phyloP scores from a whole-genome alignment of 345 rosid species.

The Aegle marmelos region DNA sequence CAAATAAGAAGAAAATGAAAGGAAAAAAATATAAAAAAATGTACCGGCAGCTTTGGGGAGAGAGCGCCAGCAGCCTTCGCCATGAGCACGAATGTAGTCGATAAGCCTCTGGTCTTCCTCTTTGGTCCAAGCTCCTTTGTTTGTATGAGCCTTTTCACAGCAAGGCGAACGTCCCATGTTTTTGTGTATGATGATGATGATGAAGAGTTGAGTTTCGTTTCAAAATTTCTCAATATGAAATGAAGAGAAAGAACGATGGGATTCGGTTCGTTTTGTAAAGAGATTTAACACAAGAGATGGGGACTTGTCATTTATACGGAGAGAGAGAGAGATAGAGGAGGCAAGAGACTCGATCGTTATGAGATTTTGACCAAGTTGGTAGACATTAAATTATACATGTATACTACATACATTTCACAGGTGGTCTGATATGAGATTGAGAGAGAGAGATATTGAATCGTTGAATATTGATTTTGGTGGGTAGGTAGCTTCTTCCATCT shows the following conservation, averaged over 20 bases:
- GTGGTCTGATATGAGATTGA: neutral
- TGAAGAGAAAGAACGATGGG: neutral
- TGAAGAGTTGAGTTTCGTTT: neutral
- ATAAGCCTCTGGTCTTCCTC: constrained; percentile 83
- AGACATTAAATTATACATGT: neutral
- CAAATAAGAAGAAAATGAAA: neutral
- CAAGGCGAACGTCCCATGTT: constrained; percentile 91
- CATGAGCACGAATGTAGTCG: constrained; percentile 65
- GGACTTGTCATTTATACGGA: neutral
- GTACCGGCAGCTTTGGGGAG: constrained; percentile 77
- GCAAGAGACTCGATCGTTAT: constrained; percentile 18
- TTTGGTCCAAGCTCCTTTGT: constrained; percentile 93
- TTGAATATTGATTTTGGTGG: neutral
- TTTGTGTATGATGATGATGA: neutral
- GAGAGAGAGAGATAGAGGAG: constrained; percentile 4
- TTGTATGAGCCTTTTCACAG: constrained; percentile 83
- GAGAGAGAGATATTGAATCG: neutral
- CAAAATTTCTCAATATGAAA: neutral
- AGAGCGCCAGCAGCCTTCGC: constrained; percentile 94
- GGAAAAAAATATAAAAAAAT: neutral
- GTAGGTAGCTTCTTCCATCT: neutral
- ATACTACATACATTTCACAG: constrained; percentile 29
- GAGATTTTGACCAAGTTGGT: constrained; percentile 1
- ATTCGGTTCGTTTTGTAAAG: neutral
- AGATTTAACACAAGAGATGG: neutral